A percentile compares a stretch with the other conserved stretches of the same genome.
These are phyloP conservation scores for Lepraria neglecta DNA, from an alignment of 495 filamentous ascomycete species.

Conservation along the genomic window DNA sequence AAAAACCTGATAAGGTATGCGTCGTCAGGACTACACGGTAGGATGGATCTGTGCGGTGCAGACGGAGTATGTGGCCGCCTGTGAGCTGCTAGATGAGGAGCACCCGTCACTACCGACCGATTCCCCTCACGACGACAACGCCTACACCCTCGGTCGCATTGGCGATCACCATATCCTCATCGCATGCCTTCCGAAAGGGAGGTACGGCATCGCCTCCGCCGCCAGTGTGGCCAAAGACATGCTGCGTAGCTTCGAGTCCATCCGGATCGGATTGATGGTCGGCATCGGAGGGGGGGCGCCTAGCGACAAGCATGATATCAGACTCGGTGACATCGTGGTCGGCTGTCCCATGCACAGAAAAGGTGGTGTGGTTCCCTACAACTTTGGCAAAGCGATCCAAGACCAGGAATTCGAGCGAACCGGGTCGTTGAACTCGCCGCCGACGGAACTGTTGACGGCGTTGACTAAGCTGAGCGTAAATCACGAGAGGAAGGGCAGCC, in stretches of 20 bases:
- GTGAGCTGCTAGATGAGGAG: conserved; percentile 43
- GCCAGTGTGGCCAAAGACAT: conserved; percentile 36
- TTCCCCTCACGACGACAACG: conserved; percentile 29
- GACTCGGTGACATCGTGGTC: conserved; percentile 43
- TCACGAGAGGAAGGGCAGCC: conserved; percentile 22
- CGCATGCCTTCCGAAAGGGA: conserved; percentile 34
- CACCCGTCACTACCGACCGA: conserved; percentile 32
- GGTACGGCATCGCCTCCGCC: conserved; percentile 37
- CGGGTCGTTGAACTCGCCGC: conserved; percentile 30
- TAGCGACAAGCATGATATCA: conserved; percentile 32
- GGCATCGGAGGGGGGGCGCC: conserved; percentile 42
- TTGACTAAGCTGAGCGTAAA: conserved; percentile 28
- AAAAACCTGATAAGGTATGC: conserved; percentile 6
- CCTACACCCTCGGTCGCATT: conserved; percentile 35
- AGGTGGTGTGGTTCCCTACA: conserved; percentile 1
- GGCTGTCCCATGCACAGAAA: conserved; percentile 29
- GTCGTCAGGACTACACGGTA: conserved; percentile 37
- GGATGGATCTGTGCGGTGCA: conserved; percentile 47
- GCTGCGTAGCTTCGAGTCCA: conserved; percentile 36
- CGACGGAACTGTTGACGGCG: conserved; percentile 29
- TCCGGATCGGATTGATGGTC: conserved; percentile 42
- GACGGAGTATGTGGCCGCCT: conserved; percentile 41
- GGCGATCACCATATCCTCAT: conserved; percentile 39
- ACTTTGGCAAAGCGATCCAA: conserved; percentile 1
- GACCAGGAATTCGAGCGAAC: conserved; percentile 13